Evolutionary conservation across 2,329 filamentous ascomycete species (phyloP).

Genomic region (Didymella keratinophila): DNA sequence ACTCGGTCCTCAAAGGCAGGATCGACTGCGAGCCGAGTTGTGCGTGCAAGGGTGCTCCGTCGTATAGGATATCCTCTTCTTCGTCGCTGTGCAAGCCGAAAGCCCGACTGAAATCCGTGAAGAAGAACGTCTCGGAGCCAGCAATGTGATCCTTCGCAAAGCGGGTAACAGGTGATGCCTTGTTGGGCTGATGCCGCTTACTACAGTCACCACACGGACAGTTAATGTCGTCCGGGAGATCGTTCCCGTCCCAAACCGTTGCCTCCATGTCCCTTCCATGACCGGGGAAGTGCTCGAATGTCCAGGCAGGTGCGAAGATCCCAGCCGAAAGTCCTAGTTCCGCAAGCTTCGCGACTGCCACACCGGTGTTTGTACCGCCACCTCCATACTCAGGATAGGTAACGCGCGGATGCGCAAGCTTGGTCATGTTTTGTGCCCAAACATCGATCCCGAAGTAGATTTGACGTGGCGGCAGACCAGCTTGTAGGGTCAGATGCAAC

Average conservation of each 20-base stretch:
- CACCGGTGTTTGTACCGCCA: conserved; percentile 54
- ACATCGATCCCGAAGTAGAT: conserved; percentile 57
- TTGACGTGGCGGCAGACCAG: conserved; percentile 33
- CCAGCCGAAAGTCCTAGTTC: conserved; percentile 50
- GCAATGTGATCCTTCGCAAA: conserved; percentile 42
- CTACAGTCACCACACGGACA: conserved; percentile 47
- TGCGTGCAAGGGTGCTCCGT: conserved; percentile 31
- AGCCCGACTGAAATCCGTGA: conserved; percentile 49
- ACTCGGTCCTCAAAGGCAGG: conserved; percentile 32
- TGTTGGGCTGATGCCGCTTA: conserved; percentile 35
- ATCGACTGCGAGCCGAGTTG: conserved; percentile 48
- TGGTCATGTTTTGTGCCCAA: conserved; percentile 54
- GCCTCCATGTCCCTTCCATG: conserved; percentile 39
- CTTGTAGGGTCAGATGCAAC: conserved; percentile 33
- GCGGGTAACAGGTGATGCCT: conserved; percentile 31
- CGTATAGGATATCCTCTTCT: conserved; percentile 22
- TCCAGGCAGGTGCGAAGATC: conserved; percentile 58
- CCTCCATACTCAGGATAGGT: conserved; percentile 51
- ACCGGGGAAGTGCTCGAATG: conserved; percentile 54
- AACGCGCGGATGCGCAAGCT: conserved; percentile 38
- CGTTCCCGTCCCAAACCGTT: conserved; percentile 48
- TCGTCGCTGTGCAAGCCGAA: conserved; percentile 33
- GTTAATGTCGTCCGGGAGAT: conserved; percentile 33
- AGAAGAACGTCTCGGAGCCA: conserved; percentile 50
- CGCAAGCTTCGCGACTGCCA: conserved; percentile 51